phyloP scores from a whole-genome alignment of 2,329 filamentous ascomycete genomes.

The Colletotrichum noveboracense region DNA sequence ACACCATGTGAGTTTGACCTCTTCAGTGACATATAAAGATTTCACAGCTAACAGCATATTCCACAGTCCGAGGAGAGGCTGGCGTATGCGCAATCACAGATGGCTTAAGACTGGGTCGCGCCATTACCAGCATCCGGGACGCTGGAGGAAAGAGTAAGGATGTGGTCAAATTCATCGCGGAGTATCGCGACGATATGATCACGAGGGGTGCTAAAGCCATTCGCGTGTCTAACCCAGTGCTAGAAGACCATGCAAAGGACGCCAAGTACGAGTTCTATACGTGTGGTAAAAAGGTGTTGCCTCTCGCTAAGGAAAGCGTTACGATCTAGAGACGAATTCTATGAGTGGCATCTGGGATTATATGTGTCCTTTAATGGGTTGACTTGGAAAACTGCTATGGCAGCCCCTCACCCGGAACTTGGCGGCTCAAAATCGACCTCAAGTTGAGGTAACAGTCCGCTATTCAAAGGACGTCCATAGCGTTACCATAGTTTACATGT shows the following conservation, averaged over 20 bases:
- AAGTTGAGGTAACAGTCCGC: background rate
- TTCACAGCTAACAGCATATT: background rate
- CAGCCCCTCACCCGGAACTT: fast-evolving
- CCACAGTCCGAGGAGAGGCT: background rate
- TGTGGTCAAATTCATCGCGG: background rate
- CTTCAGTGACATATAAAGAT: background rate
- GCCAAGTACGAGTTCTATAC: background rate
- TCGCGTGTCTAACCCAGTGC: background rate
- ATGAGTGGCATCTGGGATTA: background rate
- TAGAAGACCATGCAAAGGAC: background rate
- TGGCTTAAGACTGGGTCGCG: background rate
- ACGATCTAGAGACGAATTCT: background rate
- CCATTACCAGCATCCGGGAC: background rate
- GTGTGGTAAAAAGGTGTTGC: background rate
- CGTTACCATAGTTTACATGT: background rate
- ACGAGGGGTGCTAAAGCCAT: background rate
- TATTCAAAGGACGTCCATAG: background rate
- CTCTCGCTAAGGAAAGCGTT: background rate
- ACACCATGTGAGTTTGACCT: background rate
- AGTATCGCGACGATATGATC: background rate
- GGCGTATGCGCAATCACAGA: background rate
- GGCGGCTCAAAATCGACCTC: background rate
- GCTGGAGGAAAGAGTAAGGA: background rate
- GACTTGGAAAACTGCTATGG: background rate
- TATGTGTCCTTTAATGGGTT: fast-evolving